Evolutionary conservation across 345 rosid genomes (phyloP).

Genomic region (Acer campestre): DNA sequence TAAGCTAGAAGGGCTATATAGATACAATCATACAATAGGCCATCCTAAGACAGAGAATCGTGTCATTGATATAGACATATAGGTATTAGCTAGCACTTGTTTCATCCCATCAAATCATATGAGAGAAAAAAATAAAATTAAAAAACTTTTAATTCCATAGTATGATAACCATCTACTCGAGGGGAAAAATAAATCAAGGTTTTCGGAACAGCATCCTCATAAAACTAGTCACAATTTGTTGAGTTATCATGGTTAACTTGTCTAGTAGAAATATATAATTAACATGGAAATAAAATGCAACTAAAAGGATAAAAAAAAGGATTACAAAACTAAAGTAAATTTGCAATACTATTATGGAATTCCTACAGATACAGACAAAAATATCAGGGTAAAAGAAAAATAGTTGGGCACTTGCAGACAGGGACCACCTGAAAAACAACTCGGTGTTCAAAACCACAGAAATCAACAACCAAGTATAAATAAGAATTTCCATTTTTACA

Average conservation of each 20-base stretch:
- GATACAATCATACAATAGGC: background rate
- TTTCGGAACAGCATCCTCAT: background rate
- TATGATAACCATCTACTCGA: background rate
- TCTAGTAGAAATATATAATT: background rate
- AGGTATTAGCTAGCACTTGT: background rate
- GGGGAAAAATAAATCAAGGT: background rate
- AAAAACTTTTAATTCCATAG: background rate
- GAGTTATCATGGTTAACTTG: background rate
- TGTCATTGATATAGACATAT: background rate
- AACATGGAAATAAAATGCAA: background rate
- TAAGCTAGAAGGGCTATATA: background rate
- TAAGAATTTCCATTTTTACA: constrained; percentile 67
- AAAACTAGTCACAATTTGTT: background rate
- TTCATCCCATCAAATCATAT: background rate
- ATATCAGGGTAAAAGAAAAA: background rate
- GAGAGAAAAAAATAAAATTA: background rate
- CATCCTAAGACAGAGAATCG: background rate
- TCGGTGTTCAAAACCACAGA: constrained; percentile 91
- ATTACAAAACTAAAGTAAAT: background rate
- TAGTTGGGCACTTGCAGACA: constrained; percentile 15
- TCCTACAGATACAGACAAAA: background rate
- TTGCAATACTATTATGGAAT: background rate
- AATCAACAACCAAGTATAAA: constrained; percentile 80
- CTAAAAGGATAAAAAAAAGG: background rate
- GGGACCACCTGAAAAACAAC: constrained; percentile 87